These are phyloP conservation scores for Neurospora terricola DNA, from an alignment of 495 filamentous ascomycete genomes.

Conservation along the genomic window DNA sequence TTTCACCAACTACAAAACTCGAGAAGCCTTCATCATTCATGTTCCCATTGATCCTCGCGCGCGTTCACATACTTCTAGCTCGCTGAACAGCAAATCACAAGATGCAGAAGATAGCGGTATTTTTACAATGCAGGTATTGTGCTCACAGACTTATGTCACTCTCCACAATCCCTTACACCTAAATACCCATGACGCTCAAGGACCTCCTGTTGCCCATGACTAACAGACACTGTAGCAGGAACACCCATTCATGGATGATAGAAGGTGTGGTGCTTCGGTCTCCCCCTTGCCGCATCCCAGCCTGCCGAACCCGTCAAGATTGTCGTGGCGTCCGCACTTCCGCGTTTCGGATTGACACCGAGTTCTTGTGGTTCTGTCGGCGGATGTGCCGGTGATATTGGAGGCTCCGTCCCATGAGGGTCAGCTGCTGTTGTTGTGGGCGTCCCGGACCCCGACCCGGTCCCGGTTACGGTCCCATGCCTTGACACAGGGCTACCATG, in stretches of 20 bases:
- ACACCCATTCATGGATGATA: constrained; percentile 12
- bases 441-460: not conserved
- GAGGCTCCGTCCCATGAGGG: not conserved
- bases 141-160: not conserved
- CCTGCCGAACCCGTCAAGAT: not conserved
- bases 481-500: not conserved
- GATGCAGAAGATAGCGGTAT: not conserved
- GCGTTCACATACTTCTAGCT: not conserved
- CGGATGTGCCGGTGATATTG: not conserved
- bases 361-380: constrained; percentile 7
- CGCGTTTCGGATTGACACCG: not conserved
- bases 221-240: not conserved
- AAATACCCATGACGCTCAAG: not conserved
- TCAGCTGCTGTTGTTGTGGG: not conserved
- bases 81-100: not conserved
- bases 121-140: not conserved
- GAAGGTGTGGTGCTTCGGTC: constrained; percentile 12
- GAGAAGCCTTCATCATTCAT: not conserved
- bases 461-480: not conserved
- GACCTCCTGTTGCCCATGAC: not conserved
- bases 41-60: not conserved
- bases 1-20: not conserved
- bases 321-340: not conserved
- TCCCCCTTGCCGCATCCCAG: constrained; percentile 8
- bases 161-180: not conserved